Base-by-base conservation (phyloP, 495 filamentous ascomycete genomes). In the Penicillium coprophilum region DNA sequence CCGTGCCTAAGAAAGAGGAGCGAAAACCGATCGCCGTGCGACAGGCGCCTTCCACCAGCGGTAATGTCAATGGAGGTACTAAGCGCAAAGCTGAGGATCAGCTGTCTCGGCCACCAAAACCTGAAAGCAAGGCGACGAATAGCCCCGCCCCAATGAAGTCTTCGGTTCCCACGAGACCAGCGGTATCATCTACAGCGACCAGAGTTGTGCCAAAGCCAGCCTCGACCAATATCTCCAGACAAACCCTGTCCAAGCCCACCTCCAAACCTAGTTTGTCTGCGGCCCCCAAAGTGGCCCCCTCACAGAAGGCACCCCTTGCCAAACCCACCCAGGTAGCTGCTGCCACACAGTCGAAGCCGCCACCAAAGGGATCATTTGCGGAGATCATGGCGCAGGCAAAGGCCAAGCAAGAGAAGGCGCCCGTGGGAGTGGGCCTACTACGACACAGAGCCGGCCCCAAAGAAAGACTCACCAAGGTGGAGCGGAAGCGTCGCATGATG, bases 51-150 rank as follows among this genome's bases (percentile, higher is more conserved):
- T 49, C 56, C 15, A 56, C 65, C 46, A 63, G 53, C 7, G 65
- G 62, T 40, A 61, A 58, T 56, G 21, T 44, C 10, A 52, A 54
- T 38, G 53, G 62, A 49, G 74, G 74, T 34, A 74, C 59, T 10
- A 78, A 78, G 63, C 69, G 76, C 38, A 78, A 77, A 58, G 76
- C 76, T 31, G 76, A 78, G 48, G 76, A 75, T 7, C 65, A 67
- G 49, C 56, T 77, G 23, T 56, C 61, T 34, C 69, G 69, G 44
- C 65, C 64, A 11, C 46, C 62, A 27, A 70, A 69, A 43, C 67
- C 70, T 21, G 62, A 62, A 24, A 52, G 23, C 30, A 65, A 65
- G 43, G 28, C 48, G 19, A 13, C 68, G 12, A 59, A 55, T 30
- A 68, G 50, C 48, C 49, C 59, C 20, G 36, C 55, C 8, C 38